A percentile compares a stretch with the other conserved stretches of the same genome.
phyloP scores from a whole-genome alignment of 2,329 filamentous ascomycete species.

The Aspergillus viridinutans region DNA sequence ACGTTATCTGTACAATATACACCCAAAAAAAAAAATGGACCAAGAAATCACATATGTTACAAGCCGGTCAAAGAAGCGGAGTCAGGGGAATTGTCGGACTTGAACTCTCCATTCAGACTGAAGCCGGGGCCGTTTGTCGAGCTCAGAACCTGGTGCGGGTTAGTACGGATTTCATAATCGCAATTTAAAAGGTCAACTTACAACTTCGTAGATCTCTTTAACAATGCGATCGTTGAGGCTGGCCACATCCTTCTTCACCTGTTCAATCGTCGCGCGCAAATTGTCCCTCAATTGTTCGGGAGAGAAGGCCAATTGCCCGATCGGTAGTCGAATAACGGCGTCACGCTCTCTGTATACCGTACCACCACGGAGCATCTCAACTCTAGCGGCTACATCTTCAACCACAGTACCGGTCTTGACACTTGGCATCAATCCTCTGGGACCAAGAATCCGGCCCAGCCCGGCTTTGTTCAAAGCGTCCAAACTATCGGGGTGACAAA shows the following conservation, averaged over 20 bases:
- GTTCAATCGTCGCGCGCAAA: slow-evolving; percentile 69
- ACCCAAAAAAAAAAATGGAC: slow-evolving; percentile 25
- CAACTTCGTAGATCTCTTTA: slow-evolving; percentile 71
- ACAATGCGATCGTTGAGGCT: slow-evolving; percentile 59
- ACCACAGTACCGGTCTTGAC: slow-evolving; percentile 85
- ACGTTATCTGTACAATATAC: slow-evolving; percentile 36
- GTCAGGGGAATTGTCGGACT: slow-evolving; percentile 55
- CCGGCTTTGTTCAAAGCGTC: slow-evolving; percentile 75
- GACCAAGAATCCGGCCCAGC: slow-evolving; percentile 77
- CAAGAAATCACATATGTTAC: slow-evolving; percentile 43
- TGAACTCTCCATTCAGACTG: slow-evolving; percentile 77
- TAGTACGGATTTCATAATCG: slow-evolving; percentile 26
- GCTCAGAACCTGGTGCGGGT: slow-evolving; percentile 68
- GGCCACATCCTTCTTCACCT: slow-evolving; percentile 73
- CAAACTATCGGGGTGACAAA: slow-evolving; percentile 78
- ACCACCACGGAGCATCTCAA: slow-evolving; percentile 77
- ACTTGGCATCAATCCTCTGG: slow-evolving; percentile 88
- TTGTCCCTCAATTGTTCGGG: slow-evolving; percentile 83
- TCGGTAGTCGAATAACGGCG: slow-evolving; percentile 81
- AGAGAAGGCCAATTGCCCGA: slow-evolving; percentile 85
- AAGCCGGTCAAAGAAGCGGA: slow-evolving; percentile 43
- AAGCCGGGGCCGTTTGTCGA: slow-evolving; percentile 84
- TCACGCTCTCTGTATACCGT: slow-evolving; percentile 81
- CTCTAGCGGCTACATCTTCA: slow-evolving; percentile 67
- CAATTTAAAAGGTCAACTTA: slow-evolving; percentile 33